Conservation (phyloP, 495 filamentous ascomycete species). For the Annulohypoxylon maeteangense region DNA sequence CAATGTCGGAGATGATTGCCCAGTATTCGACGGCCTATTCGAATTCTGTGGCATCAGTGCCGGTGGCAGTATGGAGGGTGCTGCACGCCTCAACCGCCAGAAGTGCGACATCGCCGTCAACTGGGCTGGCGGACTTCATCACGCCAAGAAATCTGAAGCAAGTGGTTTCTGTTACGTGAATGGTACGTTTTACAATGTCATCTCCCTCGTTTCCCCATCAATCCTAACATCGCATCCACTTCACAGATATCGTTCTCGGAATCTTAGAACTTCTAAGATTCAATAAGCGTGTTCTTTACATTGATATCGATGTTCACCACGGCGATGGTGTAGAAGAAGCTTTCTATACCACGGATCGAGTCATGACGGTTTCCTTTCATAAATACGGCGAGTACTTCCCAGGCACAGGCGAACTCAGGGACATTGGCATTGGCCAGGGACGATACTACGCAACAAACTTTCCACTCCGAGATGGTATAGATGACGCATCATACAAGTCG, state of each 20-base stretch:
- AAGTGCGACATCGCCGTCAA: constrained; percentile 98
- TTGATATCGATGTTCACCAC: constrained; percentile 99
- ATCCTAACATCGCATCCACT: neutral
- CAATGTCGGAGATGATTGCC: constrained; percentile 98
- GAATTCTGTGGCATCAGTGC: constrained; percentile 99
- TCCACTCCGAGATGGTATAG: constrained; percentile 94
- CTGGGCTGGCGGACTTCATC: constrained; percentile 97
- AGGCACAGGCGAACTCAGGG: constrained; percentile 93
- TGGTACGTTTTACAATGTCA: constrained; percentile 62
- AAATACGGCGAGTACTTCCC: constrained; percentile 99
- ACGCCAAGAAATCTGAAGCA: constrained; percentile 96
- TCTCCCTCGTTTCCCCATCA: constrained; percentile 7
- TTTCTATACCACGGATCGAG: constrained; percentile 96
- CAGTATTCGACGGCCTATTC: constrained; percentile 96
- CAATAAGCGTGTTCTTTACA: constrained; percentile 93
- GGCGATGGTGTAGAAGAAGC: constrained; percentile 98
- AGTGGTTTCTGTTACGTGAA: constrained; percentile 99
- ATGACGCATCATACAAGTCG: constrained; percentile 89
- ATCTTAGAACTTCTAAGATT: constrained; percentile 95
- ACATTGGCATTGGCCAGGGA: constrained; percentile 91
- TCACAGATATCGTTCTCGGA: constrained; percentile 90
- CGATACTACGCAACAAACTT: constrained; percentile 98
- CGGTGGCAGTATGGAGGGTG: constrained; percentile 96
- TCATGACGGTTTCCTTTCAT: constrained; percentile 98
- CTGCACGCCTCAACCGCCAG: constrained; percentile 86